Conservation (phyloP, 148 eudicot genomes). For the Suaeda aralocaspica region DNA sequence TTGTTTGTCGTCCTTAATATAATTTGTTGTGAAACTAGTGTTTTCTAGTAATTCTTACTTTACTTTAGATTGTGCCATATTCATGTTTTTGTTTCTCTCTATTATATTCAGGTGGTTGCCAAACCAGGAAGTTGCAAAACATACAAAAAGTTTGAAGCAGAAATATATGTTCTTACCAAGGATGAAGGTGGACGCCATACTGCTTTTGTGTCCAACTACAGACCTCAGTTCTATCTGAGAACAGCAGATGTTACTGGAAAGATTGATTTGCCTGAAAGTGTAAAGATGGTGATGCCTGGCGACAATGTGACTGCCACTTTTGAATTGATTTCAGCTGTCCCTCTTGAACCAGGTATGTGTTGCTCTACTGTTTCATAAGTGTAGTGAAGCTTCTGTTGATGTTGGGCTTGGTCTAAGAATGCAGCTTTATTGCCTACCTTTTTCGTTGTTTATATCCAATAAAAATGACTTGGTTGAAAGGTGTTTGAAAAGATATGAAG, state of each 20-base stretch:
- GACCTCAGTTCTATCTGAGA: conserved; percentile 90
- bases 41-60: not conserved
- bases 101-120: conserved; percentile 64
- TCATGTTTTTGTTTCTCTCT: not conserved
- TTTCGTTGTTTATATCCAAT: not conserved
- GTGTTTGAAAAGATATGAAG: no score
- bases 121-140: conserved; percentile 77
- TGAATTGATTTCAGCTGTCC: conserved; percentile 77
- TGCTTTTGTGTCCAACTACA: conserved; percentile 72
- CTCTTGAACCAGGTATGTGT: conserved; percentile 72
- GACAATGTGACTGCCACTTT: conserved; percentile 94
- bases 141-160: conserved; percentile 80
- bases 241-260: conserved; percentile 90
- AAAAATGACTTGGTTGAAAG: no score
- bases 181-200: conserved; percentile 99
- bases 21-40: not conserved
- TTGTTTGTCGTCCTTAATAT: not conserved
- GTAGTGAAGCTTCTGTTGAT: not conserved
- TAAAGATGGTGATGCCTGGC: conserved; percentile 99
- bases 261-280: conserved; percentile 82
- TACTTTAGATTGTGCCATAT: not conserved
- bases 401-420: not conserved
- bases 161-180: conserved; percentile 89
- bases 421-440: not conserved
- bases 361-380: not conserved